Conservation (phyloP, 257 asterid genomes). For the Nyctanthes arbortristis region DNA sequence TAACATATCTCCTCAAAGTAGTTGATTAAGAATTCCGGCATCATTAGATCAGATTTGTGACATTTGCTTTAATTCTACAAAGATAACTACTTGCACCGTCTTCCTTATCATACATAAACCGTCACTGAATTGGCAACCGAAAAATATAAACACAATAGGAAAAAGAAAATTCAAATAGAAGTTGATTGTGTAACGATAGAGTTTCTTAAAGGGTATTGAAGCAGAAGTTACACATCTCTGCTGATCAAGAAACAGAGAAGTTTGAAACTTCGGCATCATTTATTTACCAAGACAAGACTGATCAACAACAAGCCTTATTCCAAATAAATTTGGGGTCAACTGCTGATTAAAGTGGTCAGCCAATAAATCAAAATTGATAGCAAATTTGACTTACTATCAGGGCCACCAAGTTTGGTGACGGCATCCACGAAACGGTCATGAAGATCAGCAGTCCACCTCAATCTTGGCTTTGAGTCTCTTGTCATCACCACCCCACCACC, state of each 20-base stretch:
- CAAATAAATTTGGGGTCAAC: not conserved
- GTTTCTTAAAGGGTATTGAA: too few species aligned
- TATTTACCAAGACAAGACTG: not conserved
- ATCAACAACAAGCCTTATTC: not conserved
- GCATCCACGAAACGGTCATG: constrained; percentile 75
- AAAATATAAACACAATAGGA: too few species aligned
- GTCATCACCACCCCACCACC: constrained; percentile 50
- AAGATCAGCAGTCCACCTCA: constrained; percentile 72
- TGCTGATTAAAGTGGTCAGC: not conserved
- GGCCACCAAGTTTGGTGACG: constrained; percentile 77
- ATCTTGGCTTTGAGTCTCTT: constrained; percentile 67
- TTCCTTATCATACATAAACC: not conserved
- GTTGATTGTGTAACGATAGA: too few species aligned
- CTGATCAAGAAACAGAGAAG: too few species aligned
- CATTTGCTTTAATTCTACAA: not conserved
- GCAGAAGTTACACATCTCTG: too few species aligned
- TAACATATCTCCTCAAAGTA: too few species aligned
- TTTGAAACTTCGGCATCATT: too few species aligned
- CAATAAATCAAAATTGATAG: not conserved
- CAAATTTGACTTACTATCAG: constrained; percentile 49
- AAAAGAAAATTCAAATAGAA: too few species aligned
- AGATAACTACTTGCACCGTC: not conserved
- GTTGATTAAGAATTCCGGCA: too few species aligned
- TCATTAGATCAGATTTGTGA: not conserved
- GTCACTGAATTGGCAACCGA: not conserved